These are phyloP conservation scores for Oehlia diaphana DNA, from an alignment of 192 early-diverging fungal species.

Conservation along the genomic window DNA sequence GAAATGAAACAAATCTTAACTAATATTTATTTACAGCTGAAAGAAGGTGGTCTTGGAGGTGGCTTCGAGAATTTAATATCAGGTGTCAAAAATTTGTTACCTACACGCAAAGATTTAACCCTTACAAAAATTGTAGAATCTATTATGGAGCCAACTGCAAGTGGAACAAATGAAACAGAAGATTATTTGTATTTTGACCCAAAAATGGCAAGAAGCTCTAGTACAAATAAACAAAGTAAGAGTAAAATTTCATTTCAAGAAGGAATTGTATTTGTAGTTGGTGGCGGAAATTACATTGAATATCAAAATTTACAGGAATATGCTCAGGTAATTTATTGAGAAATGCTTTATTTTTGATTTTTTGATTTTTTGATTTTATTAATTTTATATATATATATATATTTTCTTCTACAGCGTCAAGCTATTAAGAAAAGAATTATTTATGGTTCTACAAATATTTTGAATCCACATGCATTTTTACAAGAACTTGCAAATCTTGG, in stretches of 20 bases:
- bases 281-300: constrained; percentile 98
- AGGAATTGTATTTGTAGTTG: constrained; percentile 97
- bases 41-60: constrained; percentile 67
- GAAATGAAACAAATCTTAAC: neutral
- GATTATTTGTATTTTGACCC: constrained; percentile 93
- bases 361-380: neutral
- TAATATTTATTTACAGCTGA: constrained; percentile 32
- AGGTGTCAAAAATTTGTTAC: constrained; percentile 94
- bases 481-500: constrained; percentile 68
- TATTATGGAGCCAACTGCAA: constrained; percentile 73
- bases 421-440: constrained; percentile 74
- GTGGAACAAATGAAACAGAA: constrained; percentile 59
- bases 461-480: constrained; percentile 80
- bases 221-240: constrained; percentile 50
- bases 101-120: constrained; percentile 85
- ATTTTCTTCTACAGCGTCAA: constrained; percentile 30
- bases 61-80: constrained; percentile 75
- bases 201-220: constrained; percentile 54
- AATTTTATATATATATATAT: neutral
- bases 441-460: constrained; percentile 92
- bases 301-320: constrained; percentile 95
- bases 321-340: constrained; percentile 58
- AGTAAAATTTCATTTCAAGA: constrained; percentile 70
- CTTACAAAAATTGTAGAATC: constrained; percentile 82
- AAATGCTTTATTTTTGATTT: neutral